Percentiles rank a stretch among this genome's conserved stretches.
These are phyloP conservation scores for Penicillium sp. DNA, from an alignment of 2,329 filamentous ascomycete genomes.

Conservation along the genomic window DNA sequence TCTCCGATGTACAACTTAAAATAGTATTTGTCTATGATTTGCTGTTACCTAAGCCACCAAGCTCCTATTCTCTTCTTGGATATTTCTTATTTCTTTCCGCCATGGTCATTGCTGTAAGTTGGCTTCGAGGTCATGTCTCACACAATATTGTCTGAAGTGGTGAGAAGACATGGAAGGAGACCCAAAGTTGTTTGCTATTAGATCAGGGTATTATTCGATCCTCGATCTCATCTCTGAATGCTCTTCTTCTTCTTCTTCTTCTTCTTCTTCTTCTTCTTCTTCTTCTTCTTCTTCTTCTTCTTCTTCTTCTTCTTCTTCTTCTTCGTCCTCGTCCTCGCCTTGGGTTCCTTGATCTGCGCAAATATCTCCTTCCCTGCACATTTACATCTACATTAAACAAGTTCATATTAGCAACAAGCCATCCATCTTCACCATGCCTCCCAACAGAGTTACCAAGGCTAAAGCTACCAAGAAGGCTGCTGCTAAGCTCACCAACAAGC, in stretches of 20 bases:
- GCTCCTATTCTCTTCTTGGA: neutral
- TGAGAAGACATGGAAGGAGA: neutral
- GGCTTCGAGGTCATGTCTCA: neutral
- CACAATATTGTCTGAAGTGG: neutral
- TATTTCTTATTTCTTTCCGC: neutral
- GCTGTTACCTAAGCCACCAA: too few relatives aligned
- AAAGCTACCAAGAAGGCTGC: neutral
- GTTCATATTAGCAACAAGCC: neutral
- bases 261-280: neutral
- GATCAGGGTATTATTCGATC: neutral
- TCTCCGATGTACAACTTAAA: too few relatives aligned
- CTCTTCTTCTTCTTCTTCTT: too few relatives aligned
- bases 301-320: neutral
- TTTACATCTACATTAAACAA: neutral
- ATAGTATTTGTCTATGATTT: too few relatives aligned
- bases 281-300: too few relatives aligned
- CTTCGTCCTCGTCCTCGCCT: neutral
- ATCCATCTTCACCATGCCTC: neutral
- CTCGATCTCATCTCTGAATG: neutral
- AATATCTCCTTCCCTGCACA: too few relatives aligned
- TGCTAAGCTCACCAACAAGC: neutral
- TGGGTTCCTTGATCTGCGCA: neutral
- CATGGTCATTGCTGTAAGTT: neutral
- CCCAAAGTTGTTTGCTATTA: neutral
- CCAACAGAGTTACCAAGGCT: neutral